These are phyloP conservation scores for Ceratobasidium theobromae DNA, from an alignment of 1,284 basidiomycete species.

Conservation along the genomic window DNA sequence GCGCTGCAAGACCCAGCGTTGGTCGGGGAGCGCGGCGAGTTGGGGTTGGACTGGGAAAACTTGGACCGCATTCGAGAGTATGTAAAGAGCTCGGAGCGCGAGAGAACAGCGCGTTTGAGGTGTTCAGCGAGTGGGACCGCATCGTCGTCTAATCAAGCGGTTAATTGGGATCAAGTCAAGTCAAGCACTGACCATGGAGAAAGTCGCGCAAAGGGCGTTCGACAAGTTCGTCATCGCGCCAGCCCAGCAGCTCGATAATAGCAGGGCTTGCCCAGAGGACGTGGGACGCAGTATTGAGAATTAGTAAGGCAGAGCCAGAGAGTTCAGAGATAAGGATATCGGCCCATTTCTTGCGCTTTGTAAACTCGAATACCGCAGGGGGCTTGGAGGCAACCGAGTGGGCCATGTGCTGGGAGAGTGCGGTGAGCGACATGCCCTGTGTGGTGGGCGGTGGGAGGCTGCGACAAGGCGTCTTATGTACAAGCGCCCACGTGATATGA, in stretches of 20 bases:
- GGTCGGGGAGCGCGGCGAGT: conserved; percentile 12
- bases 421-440: conserved; percentile 10
- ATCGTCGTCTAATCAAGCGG: conserved; percentile 56
- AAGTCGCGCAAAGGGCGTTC: conserved; percentile 65
- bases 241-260: conserved; percentile 69
- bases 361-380: conserved; percentile 63
- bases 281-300: conserved; percentile 61
- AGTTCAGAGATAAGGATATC: conserved; percentile 78
- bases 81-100: conserved; percentile 54
- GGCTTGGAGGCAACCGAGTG: conserved; percentile 20
- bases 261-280: conserved; percentile 73
- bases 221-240: conserved; percentile 69
- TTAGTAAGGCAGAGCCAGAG: conserved; percentile 67
- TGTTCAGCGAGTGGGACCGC: conserved; percentile 55
- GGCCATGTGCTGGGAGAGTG: not conserved
- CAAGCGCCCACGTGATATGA: conserved; percentile 25
- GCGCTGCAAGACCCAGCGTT: conserved; percentile 33
- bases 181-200: conserved; percentile 56
- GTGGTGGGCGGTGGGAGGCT: not conserved
- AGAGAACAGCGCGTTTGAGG: conserved; percentile 57
- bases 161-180: not conserved
- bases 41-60: conserved; percentile 30
- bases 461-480: conserved; percentile 2
- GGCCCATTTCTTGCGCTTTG: conserved; percentile 81
- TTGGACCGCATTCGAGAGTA: conserved; percentile 64